A percentile compares a stretch with the other conserved stretches of the same genome.
Conservation (phyloP, 2,329 filamentous ascomycete species). For the Hymenoscyphus albidus region DNA sequence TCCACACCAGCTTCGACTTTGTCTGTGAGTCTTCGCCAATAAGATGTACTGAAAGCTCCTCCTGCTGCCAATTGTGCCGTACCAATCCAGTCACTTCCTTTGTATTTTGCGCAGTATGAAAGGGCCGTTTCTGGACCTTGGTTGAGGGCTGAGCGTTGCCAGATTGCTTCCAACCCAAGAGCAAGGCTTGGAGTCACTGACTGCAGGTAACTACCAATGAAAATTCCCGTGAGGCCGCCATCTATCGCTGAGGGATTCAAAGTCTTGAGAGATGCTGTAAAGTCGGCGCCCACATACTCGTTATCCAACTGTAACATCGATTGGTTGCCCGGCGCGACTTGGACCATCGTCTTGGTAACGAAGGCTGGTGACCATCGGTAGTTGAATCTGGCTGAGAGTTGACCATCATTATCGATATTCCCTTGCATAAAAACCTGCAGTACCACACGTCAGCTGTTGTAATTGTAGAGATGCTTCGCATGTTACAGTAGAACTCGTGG, state of each 20-base stretch:
- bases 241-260: conserved; percentile 94
- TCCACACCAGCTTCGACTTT: conserved; percentile 96
- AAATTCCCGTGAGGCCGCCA: conserved; percentile 89
- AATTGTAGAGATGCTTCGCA: neutral
- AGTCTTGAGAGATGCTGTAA: conserved; percentile 87
- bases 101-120: conserved; percentile 90
- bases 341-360: conserved; percentile 82
- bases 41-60: conserved; percentile 83
- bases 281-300: conserved; percentile 91
- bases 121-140: conserved; percentile 87
- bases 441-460: conserved; percentile 23
- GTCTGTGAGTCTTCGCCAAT: conserved; percentile 90
- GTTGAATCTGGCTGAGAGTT: conserved; percentile 86
- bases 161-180: conserved; percentile 87
- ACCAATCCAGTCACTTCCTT: conserved; percentile 86
- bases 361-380: conserved; percentile 79
- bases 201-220: conserved; percentile 93
- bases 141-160: conserved; percentile 80
- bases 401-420: conserved; percentile 88
- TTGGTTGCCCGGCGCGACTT: conserved; percentile 75
- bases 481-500: too few species aligned
- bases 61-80: conserved; percentile 79
- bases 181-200: conserved; percentile 83
- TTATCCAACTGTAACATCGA: conserved; percentile 92
- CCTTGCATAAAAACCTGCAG: conserved; percentile 88